Conservation (phyloP, 2,329 filamentous ascomycete species). For the Colletotrichum euphorbiae region DNA sequence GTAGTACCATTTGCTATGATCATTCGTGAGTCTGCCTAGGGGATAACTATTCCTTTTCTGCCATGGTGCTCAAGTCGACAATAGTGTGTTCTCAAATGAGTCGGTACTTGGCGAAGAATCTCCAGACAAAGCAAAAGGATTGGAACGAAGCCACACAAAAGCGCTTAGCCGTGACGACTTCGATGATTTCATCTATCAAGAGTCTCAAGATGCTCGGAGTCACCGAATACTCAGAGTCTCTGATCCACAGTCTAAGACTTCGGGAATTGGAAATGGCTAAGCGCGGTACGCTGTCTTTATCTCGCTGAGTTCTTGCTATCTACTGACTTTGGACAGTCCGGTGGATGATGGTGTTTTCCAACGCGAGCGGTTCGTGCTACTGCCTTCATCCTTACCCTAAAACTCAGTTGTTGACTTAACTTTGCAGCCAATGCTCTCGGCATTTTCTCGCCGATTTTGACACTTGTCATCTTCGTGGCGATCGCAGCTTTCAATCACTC, state of each 20-base stretch:
- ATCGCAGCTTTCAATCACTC: neutral
- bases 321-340: constrained; percentile 19
- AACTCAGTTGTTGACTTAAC: neutral
- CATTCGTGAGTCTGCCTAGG: constrained; percentile 40
- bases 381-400: neutral
- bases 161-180: constrained; percentile 47
- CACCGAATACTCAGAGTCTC: constrained; percentile 44
- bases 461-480: constrained; percentile 14
- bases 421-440: constrained; percentile 39
- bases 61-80: neutral
- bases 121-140: constrained; percentile 19
- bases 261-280: constrained; percentile 41
- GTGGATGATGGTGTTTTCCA: constrained; percentile 38
- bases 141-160: constrained; percentile 41
- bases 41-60: neutral
- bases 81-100: constrained; percentile 26
- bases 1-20: constrained; percentile 53
- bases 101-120: constrained; percentile 14
- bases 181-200: constrained; percentile 49
- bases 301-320: too few species aligned
- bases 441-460: constrained; percentile 29
- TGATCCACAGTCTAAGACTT: constrained; percentile 51
- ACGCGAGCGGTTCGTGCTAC: constrained; percentile 24
- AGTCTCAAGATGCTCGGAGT: constrained; percentile 52
- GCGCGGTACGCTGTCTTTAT: neutral